Evolutionary conservation across 2,329 filamentous ascomycete species (phyloP), one percentile per base, ranked within the genome.

Genomic region (Cladosporium sp.): DNA sequence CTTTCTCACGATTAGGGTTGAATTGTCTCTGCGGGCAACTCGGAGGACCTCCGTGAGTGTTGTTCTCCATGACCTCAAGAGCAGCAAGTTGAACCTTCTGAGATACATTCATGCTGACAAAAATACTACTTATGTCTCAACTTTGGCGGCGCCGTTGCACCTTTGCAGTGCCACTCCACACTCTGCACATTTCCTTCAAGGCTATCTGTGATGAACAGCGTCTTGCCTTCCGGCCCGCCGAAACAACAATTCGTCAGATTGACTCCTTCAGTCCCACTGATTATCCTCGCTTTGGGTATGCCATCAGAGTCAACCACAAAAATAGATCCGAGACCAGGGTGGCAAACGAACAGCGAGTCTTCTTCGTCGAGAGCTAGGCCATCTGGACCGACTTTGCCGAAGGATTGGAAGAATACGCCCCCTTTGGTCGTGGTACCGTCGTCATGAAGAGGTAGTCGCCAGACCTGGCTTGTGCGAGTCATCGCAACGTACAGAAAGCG

Each of bases 391-490:
- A 74, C 71, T n/a, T 76, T 78, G 0, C 79, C 80, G 18, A 80
- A 81, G 0, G 76, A 78, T 26, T 79, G 76, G 51, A 80, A 81
- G 64, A 81, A 81, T 0, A 79, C 67, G 0, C 78, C 79, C 0
- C 65, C 77, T 64, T 80, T 80, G 1, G 78, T 77, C 0, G 77
- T 78, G 0, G 77, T 77, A 0, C 79, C 78, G 60, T 82, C 77
- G 1, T 71, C 65, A 63, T 80, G 76, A 0, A 81, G 72, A 0
- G 79, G 79, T 0, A 80, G 66, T 1, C 78, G 72, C 79, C 79
- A 81, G 3, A 81, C 78, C 18, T 79, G 72, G 63, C 81, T 81
- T 3, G 77, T 73, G 0, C 77, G 70, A 5, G 78, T 79, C 78
- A 79, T 79, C 28, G 79, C 79, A 0, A 81, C 79, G 32, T 77